A percentile compares a stretch with the other conserved stretches of the same genome.
These are phyloP conservation scores for Arctium lappa DNA, from an alignment of 129 eudicot species.

Conservation along the genomic window DNA sequence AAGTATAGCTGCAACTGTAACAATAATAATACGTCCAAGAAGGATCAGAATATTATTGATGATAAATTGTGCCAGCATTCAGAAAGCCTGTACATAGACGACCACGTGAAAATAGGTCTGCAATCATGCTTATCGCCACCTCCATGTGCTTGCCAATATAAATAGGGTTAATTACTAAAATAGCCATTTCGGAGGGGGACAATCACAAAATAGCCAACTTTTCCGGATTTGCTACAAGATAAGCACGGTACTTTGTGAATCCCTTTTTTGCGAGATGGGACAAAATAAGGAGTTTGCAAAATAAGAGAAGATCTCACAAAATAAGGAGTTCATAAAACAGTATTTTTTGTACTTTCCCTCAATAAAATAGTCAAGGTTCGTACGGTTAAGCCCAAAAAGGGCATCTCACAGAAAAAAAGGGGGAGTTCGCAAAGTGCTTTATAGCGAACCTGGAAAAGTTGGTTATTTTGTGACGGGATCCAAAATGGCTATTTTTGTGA, in stretches of 20 bases:
- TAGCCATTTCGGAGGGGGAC: not conserved
- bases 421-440: not conserved
- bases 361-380: not conserved
- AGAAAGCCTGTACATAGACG: not conserved
- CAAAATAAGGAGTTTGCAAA: not conserved
- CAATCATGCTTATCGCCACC: not conserved
- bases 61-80: not conserved
- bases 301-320: too few species aligned
- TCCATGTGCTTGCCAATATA: not conserved
- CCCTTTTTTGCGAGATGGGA: not conserved
- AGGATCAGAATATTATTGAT: not conserved
- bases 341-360: too few species aligned
- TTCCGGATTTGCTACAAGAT: not conserved
- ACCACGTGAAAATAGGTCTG: too few species aligned
- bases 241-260: not conserved
- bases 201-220: not conserved
- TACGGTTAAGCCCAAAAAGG: not conserved
- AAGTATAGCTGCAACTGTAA: conserved; percentile 85
- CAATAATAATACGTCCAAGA: not conserved
- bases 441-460: not conserved
- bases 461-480: not conserved
- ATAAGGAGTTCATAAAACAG: not conserved
- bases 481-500: not conserved
- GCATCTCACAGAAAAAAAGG: not conserved
- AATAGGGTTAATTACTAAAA: too few species aligned